These are phyloP conservation scores for Musa schizocarpa DNA, from an alignment of 176 grass and related monocot species.

Conservation along the genomic window DNA sequence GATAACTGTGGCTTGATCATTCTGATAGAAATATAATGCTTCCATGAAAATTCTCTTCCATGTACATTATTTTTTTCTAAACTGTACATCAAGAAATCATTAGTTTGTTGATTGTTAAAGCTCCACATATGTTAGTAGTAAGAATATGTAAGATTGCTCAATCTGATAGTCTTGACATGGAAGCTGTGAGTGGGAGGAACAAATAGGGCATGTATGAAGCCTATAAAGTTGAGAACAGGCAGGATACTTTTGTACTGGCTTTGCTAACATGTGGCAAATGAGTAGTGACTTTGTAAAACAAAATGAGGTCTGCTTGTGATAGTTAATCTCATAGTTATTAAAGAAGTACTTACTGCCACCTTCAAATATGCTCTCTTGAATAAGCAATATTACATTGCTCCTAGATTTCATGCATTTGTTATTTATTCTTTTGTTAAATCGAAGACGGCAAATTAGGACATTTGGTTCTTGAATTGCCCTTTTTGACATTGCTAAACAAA, in stretches of 20 bases:
- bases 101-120: background rate
- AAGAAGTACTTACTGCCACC: too few species aligned
- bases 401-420: too few species aligned
- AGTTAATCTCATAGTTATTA: too few species aligned
- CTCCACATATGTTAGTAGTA: background rate
- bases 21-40: background rate
- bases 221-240: background rate
- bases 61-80: background rate
- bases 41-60: background rate
- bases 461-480: too few species aligned
- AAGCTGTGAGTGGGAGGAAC: background rate
- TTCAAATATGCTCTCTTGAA: too few species aligned
- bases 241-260: background rate
- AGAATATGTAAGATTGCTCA: background rate
- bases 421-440: too few species aligned
- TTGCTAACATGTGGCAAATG: background rate
- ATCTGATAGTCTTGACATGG: background rate
- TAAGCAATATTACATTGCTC: too few species aligned
- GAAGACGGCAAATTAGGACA: too few species aligned
- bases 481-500: too few species aligned
- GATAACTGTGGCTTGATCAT: background rate
- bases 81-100: background rate
- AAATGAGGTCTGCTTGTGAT: too few species aligned
- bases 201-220: background rate
- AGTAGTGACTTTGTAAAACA: too few species aligned